Evolutionary conservation across 129 eudicot genomes (phyloP).

Genomic region (Flaveria robusta): DNA sequence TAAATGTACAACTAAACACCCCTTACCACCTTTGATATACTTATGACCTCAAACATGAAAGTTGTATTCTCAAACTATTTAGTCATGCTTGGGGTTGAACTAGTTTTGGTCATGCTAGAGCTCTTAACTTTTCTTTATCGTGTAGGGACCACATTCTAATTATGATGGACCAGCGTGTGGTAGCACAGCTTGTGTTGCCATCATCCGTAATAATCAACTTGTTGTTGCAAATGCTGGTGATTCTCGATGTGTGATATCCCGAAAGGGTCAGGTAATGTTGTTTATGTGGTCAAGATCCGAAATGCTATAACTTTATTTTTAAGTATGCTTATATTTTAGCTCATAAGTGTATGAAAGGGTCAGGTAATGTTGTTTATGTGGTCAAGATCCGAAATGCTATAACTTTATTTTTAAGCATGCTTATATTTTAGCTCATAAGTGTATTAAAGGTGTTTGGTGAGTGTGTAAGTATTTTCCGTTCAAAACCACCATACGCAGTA

Average conservation of each 20-base stretch:
- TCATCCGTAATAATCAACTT: conserved; percentile 57
- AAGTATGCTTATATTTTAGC: neutral
- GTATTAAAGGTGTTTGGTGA: neutral
- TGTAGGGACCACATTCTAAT: conserved; percentile 62
- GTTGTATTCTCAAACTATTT: neutral
- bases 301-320: neutral
- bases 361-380: conserved; percentile 49
- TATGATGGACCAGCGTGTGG: conserved; percentile 74
- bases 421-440: neutral
- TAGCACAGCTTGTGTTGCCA: conserved; percentile 91
- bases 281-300: conserved; percentile 12
- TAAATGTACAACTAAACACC: neutral
- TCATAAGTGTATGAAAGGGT: too few relatives aligned
- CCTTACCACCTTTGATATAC: neutral
- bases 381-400: conserved; percentile 2
- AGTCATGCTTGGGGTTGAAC: neutral
- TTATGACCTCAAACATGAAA: neutral
- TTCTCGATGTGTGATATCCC: conserved; percentile 90
- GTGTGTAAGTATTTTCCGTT: neutral
- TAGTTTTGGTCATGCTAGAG: neutral
- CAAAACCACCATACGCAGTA: neutral
- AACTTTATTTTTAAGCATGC: neutral
- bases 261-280: conserved; percentile 70
- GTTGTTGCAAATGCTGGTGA: conserved; percentile 97
- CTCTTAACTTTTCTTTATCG: neutral